A percentile compares a stretch with the other conserved stretches of the same genome.
phyloP scores from a whole-genome alignment of 768 basidiomycete species.

The Agrocybe praecox region DNA sequence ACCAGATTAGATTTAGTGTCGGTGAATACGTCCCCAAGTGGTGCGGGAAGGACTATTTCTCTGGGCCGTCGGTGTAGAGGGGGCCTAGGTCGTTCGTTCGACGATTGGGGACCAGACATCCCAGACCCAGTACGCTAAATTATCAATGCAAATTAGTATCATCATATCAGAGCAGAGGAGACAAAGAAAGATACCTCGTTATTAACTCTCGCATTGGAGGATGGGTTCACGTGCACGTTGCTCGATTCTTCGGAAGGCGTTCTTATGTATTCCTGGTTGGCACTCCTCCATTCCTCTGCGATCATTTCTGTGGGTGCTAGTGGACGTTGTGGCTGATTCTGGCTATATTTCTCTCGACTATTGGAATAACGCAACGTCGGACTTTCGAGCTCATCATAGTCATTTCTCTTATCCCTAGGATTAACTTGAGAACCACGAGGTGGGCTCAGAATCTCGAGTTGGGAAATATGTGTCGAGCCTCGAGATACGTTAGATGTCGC shows the following conservation, averaged over 20 bases:
- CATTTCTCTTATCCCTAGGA: not conserved
- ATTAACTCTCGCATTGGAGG: too few relatives aligned
- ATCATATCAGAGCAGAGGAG: too few relatives aligned
- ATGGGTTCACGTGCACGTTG: not conserved
- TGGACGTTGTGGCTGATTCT: not conserved
- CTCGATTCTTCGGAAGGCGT: slow-evolving; percentile 7
- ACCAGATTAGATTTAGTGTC: slow-evolving; percentile 4
- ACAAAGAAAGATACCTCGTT: too few relatives aligned
- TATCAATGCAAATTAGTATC: not conserved
- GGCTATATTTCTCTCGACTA: not conserved
- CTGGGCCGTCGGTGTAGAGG: slow-evolving; percentile 29
- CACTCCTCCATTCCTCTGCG: slow-evolving; percentile 33
- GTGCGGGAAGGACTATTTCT: slow-evolving; percentile 28
- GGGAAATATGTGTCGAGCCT: slow-evolving; percentile 37
- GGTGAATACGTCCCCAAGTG: slow-evolving; percentile 17
- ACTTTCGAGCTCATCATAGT: not conserved
- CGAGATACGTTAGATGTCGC: slow-evolving; percentile 28
- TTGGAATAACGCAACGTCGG: not conserved
- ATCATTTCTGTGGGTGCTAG: slow-evolving; percentile 21
- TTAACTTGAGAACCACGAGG: too few relatives aligned
- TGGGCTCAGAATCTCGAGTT: slow-evolving; percentile 40
- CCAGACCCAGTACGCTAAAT: slow-evolving; percentile 1
- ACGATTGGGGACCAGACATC: slow-evolving; percentile 1
- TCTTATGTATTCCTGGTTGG: slow-evolving; percentile 25
- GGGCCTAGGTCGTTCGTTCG: not conserved